Evolutionary conservation across 2,329 filamentous ascomycete genomes (phyloP), one percentile per base, ranked within the genome.

Genomic region (Beauveria sp.): DNA sequence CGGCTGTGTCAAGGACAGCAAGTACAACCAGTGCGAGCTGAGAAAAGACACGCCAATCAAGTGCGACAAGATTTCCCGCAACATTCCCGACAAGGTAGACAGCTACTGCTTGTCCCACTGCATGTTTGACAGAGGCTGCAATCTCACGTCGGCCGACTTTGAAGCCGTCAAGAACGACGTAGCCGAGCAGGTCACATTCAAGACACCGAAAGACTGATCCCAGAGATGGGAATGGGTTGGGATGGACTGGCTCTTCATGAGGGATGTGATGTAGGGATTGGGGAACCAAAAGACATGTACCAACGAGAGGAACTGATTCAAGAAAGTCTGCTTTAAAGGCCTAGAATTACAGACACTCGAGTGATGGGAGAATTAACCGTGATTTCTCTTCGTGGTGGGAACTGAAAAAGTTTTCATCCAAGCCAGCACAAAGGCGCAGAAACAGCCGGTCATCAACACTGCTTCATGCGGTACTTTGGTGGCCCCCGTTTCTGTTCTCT

Each of bases 61-160:
- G 8, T 60, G 58, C 50, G 58, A 60, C 58, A 48, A 26, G 20
- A 22, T 60, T 2, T 3, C 1, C 24, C 49, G 50, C 16, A 26
- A 14, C 1, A 9, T 20, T 18, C 31, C 58, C 7, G 58, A 60
- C 5, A 1, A 5, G 24, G n/a, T 26, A 6, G 26, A 48, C 26
- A 48, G 14, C 14, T 60, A 60, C 58, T 60, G 58, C 42, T 16
- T 53, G 10, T 46, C 49, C 24, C 58, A 60, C 42, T 60, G 58
- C 28, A 40, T 54, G 26, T 20, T 31, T 16, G 58, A 60, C 42
- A 10, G 1, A 9, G 50, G 58, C 16, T 50, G 50, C 14, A 26
- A 26, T 18, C 40, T 28, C 20, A 60, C 48, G 6, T 45, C 18
- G 18, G 48, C 46, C 48, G 7, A 60, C n/a, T 52, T 60, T 22